These are phyloP conservation scores for Pilasporangium apinafurcum DNA, from an alignment of 352 stramenopile genomes.

Conservation along the genomic window DNA sequence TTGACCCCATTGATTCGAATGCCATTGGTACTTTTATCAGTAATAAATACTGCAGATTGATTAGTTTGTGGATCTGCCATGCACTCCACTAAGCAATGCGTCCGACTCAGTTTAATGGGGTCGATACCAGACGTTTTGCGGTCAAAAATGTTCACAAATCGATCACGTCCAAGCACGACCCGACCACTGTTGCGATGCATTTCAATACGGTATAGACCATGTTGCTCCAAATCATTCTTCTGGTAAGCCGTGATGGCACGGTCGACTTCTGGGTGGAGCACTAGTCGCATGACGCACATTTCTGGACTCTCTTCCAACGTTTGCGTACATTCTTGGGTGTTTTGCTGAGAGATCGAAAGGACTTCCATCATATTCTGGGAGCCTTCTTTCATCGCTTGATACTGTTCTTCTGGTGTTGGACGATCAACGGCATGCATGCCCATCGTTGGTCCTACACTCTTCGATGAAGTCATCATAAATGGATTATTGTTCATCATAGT, in stretches of 20 bases:
- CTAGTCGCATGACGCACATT: conserved; percentile 50
- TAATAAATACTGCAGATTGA: conserved; percentile 45
- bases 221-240: conserved; percentile 42
- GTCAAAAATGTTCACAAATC: conserved; percentile 47
- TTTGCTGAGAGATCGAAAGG: conserved; percentile 69
- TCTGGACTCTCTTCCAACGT: conserved; percentile 54
- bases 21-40: conserved; percentile 66
- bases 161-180: conserved; percentile 50
- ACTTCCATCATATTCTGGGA: conserved; percentile 63
- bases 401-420: conserved; percentile 20
- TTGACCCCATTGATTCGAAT: conserved; percentile 56
- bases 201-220: conserved; percentile 50
- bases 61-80: conserved; percentile 32
- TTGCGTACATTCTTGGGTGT: conserved; percentile 71
- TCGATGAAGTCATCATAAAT: conserved; percentile 3
- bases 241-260: conserved; percentile 46
- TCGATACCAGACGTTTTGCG: conserved; percentile 48
- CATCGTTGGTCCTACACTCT: background rate
- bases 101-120: conserved; percentile 53
- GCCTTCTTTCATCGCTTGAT: conserved; percentile 29
- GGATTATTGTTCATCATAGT: background rate
- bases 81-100: conserved; percentile 56
- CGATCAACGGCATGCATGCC: conserved; percentile 2
- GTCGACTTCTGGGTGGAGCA: conserved; percentile 63
- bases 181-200: conserved; percentile 38